Conservation (phyloP, 192 early-diverging fungal genomes). For the Mycoemilia scoparia region DNA sequence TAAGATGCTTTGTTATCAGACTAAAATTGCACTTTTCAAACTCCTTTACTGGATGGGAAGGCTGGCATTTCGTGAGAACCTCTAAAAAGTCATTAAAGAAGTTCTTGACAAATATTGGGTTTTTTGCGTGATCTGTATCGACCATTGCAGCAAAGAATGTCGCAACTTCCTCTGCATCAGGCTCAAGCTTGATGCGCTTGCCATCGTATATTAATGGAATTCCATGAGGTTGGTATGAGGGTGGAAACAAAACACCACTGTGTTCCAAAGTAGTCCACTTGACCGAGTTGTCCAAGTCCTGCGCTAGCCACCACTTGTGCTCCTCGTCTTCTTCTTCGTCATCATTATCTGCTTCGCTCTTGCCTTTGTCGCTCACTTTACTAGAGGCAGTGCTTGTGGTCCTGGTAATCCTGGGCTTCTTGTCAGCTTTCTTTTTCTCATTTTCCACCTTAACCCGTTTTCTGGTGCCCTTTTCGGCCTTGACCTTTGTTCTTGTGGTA, state of each 20-base stretch:
- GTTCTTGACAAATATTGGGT: slow-evolving; percentile 72
- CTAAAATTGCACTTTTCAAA: slow-evolving; percentile 82
- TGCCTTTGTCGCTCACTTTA: slow-evolving; percentile 2
- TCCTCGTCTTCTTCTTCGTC: slow-evolving; percentile 36
- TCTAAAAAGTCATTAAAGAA: slow-evolving; percentile 80
- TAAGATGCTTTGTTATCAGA: slow-evolving; percentile 62
- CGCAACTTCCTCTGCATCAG: slow-evolving; percentile 85
- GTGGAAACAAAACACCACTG: slow-evolving; percentile 78
- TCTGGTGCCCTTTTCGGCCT: background rate
- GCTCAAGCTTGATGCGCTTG: slow-evolving; percentile 37
- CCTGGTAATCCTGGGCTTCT: too few species aligned
- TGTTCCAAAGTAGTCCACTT: slow-evolving; percentile 85
- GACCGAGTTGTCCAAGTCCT: slow-evolving; percentile 38
- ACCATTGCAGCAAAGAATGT: slow-evolving; percentile 80
- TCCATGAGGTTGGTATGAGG: slow-evolving; percentile 74
- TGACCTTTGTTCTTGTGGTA: slow-evolving; percentile 1
- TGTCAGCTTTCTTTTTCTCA: background rate
- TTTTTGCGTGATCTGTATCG: slow-evolving; percentile 66
- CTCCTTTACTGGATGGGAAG: slow-evolving; percentile 48
- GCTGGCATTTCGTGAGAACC: slow-evolving; percentile 40
- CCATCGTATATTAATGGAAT: slow-evolving; percentile 78
- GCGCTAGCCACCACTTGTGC: slow-evolving; percentile 52
- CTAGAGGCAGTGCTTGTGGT: slow-evolving; percentile 4
- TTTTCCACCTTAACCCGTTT: slow-evolving; percentile 4
- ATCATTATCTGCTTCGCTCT: background rate